Conservation (phyloP, 306 rosid genomes). For the Acacia crassicarpa region DNA sequence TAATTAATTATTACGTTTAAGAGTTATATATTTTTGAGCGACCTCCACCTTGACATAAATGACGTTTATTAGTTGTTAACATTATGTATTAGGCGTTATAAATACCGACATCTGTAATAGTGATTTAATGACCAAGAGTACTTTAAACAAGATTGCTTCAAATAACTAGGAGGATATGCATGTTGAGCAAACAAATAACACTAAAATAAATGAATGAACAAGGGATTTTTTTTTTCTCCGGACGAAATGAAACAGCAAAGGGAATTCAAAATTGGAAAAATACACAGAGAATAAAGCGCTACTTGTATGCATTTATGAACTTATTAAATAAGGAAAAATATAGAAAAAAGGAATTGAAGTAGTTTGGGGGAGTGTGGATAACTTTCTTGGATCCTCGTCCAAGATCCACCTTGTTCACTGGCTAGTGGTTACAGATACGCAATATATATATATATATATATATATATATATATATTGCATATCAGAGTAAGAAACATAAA, state of each 20-base stretch:
- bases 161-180: no score
- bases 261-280: not conserved
- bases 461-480: not conserved
- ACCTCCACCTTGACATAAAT: no score
- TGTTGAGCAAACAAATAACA: no score
- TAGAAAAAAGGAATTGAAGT: conserved; percentile 32
- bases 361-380: conserved; percentile 42
- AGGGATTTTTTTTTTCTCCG: no score
- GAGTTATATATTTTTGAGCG: no score
- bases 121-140: no score
- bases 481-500: conserved; percentile 49
- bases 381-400: conserved; percentile 97
- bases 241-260: no score
- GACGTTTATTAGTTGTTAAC: no score
- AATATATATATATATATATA: conserved; percentile 33
- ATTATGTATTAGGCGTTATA: no score
- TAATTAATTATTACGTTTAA: no score
- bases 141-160: not conserved
- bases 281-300: not conserved
- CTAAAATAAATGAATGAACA: no score
- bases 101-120: no score
- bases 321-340: not conserved
- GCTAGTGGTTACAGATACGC: not conserved
- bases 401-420: conserved; percentile 52
- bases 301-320: not conserved